Evolutionary conservation across 768 basidiomycete genomes (phyloP).

Genomic region (Cystobasidium tubakii): DNA sequence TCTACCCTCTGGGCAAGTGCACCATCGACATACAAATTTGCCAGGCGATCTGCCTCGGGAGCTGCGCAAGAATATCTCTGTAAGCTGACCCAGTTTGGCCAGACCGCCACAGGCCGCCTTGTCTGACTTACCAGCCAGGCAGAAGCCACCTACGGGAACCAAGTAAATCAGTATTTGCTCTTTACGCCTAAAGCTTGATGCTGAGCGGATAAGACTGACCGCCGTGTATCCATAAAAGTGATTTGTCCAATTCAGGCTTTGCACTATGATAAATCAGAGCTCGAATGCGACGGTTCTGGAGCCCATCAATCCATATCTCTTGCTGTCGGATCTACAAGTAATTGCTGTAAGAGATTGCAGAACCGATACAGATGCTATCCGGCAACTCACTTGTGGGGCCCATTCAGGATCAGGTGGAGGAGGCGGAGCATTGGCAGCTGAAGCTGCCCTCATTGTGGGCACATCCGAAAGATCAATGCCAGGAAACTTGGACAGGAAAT

Average conservation of each 20-base stretch:
- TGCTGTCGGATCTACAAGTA: neutral
- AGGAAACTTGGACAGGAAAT: neutral
- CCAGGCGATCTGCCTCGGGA: neutral
- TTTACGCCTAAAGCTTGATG: too few species aligned
- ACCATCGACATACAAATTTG: neutral
- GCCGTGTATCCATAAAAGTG: neutral
- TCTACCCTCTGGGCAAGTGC: too few species aligned
- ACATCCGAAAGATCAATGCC: neutral
- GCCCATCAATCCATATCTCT: neutral
- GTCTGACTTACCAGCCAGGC: neutral
- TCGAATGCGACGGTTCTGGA: neutral
- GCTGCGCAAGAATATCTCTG: neutral
- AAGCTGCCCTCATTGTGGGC: neutral
- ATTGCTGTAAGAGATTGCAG: too few species aligned
- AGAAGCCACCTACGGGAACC: neutral
- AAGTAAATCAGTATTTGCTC: neutral
- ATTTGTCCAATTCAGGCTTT: neutral
- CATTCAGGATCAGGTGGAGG: neutral
- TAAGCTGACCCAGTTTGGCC: too few species aligned
- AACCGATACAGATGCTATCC: too few species aligned
- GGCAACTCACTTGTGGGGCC: neutral
- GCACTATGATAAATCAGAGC: neutral
- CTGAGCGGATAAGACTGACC: neutral
- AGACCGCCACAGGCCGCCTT: neutral
- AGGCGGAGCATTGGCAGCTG: neutral